phyloP scores from a whole-genome alignment of 805 yeast genomes.

The Sungouiozyma intestinalis region DNA sequence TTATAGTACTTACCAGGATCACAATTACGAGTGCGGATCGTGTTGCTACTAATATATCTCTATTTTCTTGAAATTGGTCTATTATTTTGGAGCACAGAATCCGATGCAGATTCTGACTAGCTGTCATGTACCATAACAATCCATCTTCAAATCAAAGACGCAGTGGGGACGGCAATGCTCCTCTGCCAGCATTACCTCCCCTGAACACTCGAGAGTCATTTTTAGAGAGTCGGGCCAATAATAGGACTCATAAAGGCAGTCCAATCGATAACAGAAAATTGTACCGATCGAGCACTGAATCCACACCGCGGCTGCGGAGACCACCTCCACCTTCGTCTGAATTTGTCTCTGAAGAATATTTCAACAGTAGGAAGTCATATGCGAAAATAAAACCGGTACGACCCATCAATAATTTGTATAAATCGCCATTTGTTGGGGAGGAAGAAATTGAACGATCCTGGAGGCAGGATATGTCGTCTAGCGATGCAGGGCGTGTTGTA shows the following conservation, averaged over 20 bases:
- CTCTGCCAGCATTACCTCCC: slow-evolving; percentile 24
- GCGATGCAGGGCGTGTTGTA: background rate
- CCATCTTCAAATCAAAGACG: background rate
- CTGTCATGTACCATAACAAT: background rate
- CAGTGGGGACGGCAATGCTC: slow-evolving; percentile 1
- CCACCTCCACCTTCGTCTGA: slow-evolving; percentile 4
- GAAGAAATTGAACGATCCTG: background rate
- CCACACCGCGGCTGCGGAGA: slow-evolving; percentile 16
- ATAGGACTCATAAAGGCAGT: background rate
- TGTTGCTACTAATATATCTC: too few relatives aligned
- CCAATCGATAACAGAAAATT: background rate
- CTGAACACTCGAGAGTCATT: slow-evolving; percentile 17
- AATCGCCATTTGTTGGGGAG: slow-evolving; percentile 9
- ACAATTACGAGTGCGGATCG: too few relatives aligned
- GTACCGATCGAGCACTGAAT: slow-evolving; percentile 11
- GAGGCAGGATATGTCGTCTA: background rate
- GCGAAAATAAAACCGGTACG: background rate
- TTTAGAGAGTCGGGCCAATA: slow-evolving; percentile 4
- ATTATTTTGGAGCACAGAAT: too few relatives aligned
- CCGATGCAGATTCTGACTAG: background rate
- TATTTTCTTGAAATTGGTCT: too few relatives aligned
- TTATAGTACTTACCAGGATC: too few relatives aligned
- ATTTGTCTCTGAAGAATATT: background rate
- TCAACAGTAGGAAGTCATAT: background rate
- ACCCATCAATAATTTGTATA: slow-evolving; percentile 1